Evolutionary conservation across 441 rosid genomes (phyloP).

Genomic region (Capsella rubella): DNA sequence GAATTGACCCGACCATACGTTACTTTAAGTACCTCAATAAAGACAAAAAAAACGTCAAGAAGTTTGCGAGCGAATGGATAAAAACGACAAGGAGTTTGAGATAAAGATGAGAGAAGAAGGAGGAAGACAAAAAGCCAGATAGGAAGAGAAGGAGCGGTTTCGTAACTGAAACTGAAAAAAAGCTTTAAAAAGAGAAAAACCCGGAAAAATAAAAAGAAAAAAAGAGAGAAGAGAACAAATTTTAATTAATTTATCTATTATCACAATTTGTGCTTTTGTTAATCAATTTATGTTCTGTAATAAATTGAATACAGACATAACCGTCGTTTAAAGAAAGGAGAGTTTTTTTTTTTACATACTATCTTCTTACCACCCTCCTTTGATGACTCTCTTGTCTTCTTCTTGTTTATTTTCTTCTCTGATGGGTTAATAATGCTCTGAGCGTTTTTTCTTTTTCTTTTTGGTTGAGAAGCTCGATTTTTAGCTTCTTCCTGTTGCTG

Average conservation of each 20-base stretch:
- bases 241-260: background rate
- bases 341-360: background rate
- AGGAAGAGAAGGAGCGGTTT: constrained; percentile 49
- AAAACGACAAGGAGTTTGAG: constrained; percentile 17
- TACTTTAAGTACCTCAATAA: background rate
- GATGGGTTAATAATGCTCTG: constrained; percentile 47
- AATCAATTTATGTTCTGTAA: constrained; percentile 44
- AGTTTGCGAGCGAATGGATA: constrained; percentile 22
- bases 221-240: background rate
- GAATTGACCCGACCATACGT: constrained; percentile 35
- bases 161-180: constrained; percentile 64
- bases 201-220: constrained; percentile 8
- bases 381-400: constrained; percentile 38
- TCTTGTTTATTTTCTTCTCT: background rate
- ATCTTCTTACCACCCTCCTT: constrained; percentile 25
- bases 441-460: background rate
- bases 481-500: background rate
- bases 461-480: constrained; percentile 9
- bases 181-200: constrained; percentile 20
- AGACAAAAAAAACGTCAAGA: constrained; percentile 16
- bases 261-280: constrained; percentile 34
- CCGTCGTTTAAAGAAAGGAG: constrained; percentile 48
- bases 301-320: constrained; percentile 59
- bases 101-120: background rate
- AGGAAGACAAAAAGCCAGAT: constrained; percentile 31